phyloP scores from a whole-genome alignment of 805 yeast genomes.

The Metschnikowia kofuensis region DNA sequence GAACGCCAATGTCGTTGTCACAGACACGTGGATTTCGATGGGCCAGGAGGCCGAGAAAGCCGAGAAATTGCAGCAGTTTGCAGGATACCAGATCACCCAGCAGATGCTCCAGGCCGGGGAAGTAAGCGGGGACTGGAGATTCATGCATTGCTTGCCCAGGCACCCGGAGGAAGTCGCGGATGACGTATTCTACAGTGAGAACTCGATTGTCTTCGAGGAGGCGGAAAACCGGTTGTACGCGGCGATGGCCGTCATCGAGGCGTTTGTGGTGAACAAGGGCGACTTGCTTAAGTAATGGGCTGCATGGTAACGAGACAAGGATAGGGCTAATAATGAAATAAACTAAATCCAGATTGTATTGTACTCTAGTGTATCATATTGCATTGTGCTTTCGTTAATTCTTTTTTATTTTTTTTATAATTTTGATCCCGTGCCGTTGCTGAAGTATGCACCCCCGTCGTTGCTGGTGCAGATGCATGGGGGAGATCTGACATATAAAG shows the following conservation, averaged over 20 bases:
- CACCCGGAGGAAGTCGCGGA: conserved; percentile 93
- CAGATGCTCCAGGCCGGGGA: conserved; percentile 59
- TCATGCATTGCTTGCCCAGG: conserved; percentile 98
- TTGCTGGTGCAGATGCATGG: neutral
- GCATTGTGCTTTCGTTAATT: no score
- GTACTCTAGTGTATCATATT: no score
- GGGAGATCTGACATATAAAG: neutral
- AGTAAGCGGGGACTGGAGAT: conserved; percentile 68
- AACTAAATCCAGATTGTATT: neutral
- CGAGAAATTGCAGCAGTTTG: conserved; percentile 72
- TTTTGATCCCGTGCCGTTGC: neutral
- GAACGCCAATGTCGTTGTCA: conserved; percentile 78
- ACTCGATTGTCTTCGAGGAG: conserved; percentile 85
- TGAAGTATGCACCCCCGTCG: neutral
- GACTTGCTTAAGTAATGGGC: conserved; percentile 12
- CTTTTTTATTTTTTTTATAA: no score
- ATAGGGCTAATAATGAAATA: neutral
- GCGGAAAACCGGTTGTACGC: conserved; percentile 97
- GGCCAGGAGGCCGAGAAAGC: conserved; percentile 86
- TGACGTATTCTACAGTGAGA: conserved; percentile 80
- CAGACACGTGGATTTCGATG: conserved; percentile 98
- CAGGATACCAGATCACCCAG: conserved; percentile 78
- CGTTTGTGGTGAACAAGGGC: conserved; percentile 65
- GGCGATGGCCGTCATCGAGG: conserved; percentile 91
- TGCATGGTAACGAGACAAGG: neutral